A percentile compares a stretch with the other conserved stretches of the same genome.
phyloP scores from a whole-genome alignment of 495 filamentous ascomycete genomes.

The Xylaria telfairii region DNA sequence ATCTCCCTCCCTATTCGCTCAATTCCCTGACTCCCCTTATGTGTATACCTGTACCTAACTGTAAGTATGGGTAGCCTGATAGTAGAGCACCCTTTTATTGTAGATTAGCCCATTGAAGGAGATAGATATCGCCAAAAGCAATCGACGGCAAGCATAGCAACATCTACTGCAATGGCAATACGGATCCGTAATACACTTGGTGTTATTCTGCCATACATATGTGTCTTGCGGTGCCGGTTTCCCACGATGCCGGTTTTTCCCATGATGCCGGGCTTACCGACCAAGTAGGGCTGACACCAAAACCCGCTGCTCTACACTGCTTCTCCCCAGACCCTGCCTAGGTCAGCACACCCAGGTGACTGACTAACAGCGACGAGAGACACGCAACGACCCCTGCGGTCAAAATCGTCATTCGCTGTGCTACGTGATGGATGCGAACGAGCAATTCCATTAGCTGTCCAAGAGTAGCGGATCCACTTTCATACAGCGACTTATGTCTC shows the following conservation, averaged over 20 bases:
- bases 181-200: too few species aligned
- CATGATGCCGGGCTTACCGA: conserved; percentile 22
- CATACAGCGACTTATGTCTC: background rate
- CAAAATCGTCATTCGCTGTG: conserved; percentile 8
- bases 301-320: background rate
- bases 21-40: background rate
- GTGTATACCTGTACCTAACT: background rate
- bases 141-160: background rate
- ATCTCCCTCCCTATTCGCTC: background rate
- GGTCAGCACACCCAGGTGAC: conserved; percentile 4
- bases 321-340: background rate
- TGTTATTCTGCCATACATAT: too few species aligned
- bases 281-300: conserved; percentile 20
- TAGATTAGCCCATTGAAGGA: too few species aligned
- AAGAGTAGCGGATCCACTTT: background rate
- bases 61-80: too few species aligned
- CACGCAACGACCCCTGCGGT: background rate
- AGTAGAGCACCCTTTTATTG: background rate
- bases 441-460: conserved; percentile 7
- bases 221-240: background rate
- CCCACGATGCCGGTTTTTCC: conserved; percentile 18
- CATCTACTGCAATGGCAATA: background rate
- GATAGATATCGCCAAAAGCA: background rate
- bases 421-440: background rate
- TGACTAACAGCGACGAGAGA: background rate